A percentile compares a stretch with the other conserved stretches of the same genome.
Evolutionary conservation across 1,284 basidiomycete species (phyloP).

Genomic region (Agroathelia rolfsii): DNA sequence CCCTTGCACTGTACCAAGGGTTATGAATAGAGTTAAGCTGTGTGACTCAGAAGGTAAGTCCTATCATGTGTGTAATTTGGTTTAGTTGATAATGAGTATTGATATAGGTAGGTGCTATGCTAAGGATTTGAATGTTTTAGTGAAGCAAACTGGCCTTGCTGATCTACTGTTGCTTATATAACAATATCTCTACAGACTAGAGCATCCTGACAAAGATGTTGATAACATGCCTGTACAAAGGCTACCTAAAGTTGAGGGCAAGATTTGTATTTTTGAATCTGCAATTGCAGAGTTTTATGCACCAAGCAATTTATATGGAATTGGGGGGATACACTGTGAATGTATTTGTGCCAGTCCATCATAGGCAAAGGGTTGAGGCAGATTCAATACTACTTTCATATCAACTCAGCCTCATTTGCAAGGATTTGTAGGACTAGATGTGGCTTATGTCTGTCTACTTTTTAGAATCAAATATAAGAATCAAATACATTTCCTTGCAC

Average conservation of each 20-base stretch:
- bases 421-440: not conserved
- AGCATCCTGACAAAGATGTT: not conserved
- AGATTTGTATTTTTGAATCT: no score
- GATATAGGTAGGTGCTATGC: no score
- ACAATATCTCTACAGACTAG: not conserved
- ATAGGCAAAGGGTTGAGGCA: not conserved
- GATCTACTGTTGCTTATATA: no score
- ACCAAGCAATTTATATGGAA: slow-evolving; percentile 7
- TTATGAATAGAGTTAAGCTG: no score
- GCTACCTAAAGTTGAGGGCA: no score
- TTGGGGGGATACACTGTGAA: not conserved
- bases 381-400: not conserved
- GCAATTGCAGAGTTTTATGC: no score
- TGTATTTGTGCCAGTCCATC: not conserved
- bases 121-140: no score
- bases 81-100: not conserved
- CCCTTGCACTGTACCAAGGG: no score
- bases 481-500: not conserved
- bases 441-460: not conserved
- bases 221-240: not conserved
- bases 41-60: no score
- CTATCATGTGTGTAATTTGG: not conserved
- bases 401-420: not conserved
- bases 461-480: not conserved
- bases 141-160: not conserved